Percentiles rank a stretch among this genome's conserved stretches.
Evolutionary conservation across 2,329 filamentous ascomycete species (phyloP).

Genomic region (Penicillium expansum): DNA sequence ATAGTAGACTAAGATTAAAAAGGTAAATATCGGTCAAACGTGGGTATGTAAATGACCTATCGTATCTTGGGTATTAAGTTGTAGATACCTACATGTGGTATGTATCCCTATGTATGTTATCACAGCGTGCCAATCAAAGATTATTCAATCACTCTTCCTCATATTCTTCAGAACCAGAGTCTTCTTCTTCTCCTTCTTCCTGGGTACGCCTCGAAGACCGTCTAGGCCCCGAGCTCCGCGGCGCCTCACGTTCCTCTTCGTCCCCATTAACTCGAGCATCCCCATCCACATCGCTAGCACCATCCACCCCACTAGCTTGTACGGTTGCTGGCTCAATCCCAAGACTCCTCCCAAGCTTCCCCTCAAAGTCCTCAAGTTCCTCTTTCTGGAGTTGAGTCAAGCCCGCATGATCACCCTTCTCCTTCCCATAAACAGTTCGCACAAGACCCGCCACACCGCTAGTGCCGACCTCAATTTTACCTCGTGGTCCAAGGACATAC

Average conservation of each 20-base stretch:
- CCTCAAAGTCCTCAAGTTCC: slow-evolving; percentile 50
- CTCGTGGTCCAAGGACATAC: slow-evolving; percentile 81
- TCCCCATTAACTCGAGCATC: neutral
- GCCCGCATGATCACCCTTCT: slow-evolving; percentile 18
- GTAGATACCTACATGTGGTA: slow-evolving; percentile 3
- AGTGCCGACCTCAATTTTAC: slow-evolving; percentile 79
- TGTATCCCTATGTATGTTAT: slow-evolving; percentile 5
- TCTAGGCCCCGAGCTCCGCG: slow-evolving; percentile 1
- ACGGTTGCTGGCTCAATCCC: slow-evolving; percentile 50
- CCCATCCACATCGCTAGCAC: neutral
- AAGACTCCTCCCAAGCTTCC: slow-evolving; percentile 58
- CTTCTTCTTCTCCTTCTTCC: slow-evolving; percentile 8
- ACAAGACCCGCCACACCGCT: slow-evolving; percentile 71
- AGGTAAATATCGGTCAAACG: neutral
- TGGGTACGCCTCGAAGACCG: slow-evolving; percentile 13
- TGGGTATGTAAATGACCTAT: neutral
- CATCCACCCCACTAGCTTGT: slow-evolving; percentile 7
- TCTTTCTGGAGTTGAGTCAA: slow-evolving; percentile 14
- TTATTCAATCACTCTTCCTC: slow-evolving; percentile 6
- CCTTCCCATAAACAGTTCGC: slow-evolving; percentile 51
- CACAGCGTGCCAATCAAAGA: neutral
- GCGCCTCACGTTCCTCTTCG: slow-evolving; percentile 1
- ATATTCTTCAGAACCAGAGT: neutral
- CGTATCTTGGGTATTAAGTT: slow-evolving; percentile 5
- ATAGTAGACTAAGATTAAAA: neutral